Evolutionary conservation across 129 eudicot species (phyloP).

Genomic region (Saposhnikovia divaricata): DNA sequence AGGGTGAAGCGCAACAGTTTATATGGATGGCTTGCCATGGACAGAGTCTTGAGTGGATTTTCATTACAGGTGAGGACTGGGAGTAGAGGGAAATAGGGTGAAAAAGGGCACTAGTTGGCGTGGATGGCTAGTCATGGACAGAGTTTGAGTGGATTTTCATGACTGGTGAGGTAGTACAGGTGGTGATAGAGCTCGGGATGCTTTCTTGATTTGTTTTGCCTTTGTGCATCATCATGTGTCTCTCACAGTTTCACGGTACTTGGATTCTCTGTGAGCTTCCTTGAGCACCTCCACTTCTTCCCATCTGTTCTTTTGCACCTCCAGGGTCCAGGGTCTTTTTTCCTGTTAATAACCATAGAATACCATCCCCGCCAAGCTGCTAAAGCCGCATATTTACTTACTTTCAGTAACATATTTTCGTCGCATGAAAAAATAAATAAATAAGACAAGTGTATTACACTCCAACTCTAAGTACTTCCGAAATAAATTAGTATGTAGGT

Average conservation of each 20-base stretch:
- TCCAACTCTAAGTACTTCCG: background rate
- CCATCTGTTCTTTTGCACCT: slow-evolving; percentile 73
- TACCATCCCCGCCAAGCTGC: slow-evolving; percentile 31
- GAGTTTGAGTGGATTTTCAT: background rate
- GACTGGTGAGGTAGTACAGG: slow-evolving; percentile 5
- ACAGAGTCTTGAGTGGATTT: background rate
- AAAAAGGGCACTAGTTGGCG: background rate
- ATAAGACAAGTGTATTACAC: background rate
- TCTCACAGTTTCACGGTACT: slow-evolving; percentile 32
- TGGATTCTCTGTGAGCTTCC: slow-evolving; percentile 54
- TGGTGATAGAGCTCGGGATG: slow-evolving; percentile 28
- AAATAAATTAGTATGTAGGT: background rate
- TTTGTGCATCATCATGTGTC: slow-evolving; percentile 39
- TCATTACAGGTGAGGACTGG: background rate
- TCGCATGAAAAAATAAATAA: background rate
- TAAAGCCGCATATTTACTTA: background rate
- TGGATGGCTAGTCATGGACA: background rate
- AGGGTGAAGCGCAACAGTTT: background rate
- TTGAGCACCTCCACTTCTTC: slow-evolving; percentile 65
- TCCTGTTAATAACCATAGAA: slow-evolving; percentile 13
- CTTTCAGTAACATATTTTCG: background rate
- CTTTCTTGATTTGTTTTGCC: slow-evolving; percentile 50
- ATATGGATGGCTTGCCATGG: background rate
- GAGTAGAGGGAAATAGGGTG: background rate
- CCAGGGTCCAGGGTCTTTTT: slow-evolving; percentile 51